Base-by-base conservation (phyloP, 768 basidiomycete species). In the Pleurotus pulmonarius region DNA sequence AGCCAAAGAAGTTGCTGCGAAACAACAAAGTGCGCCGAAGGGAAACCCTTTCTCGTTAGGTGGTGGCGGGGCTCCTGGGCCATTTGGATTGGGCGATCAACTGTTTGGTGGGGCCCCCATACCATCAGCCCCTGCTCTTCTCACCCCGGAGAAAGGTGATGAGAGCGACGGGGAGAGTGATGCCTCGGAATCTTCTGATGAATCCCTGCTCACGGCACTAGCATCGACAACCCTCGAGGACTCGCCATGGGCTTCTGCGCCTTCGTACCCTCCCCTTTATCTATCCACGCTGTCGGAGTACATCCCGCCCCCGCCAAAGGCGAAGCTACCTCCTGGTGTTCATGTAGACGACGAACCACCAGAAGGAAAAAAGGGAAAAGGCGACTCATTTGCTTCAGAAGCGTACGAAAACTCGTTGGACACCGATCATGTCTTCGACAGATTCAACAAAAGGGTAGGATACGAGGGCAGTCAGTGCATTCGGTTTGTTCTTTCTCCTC, bases 371-470 rank as follows among this genome's bases (percentile, higher is more conserved):
- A 72, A 75, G 43, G 72, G 66, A 48, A 77, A 70, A 62, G 71
- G 81, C 60, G 70, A 76, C 18, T 72, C 71, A 13, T 90, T 87
- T 92, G 69, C 75, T 9, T 71, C 81, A 4, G 94, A 96, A 67
- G 75, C 79, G 16, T 96, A 92, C 66, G 94, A 94, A 70, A 86
- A 89, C 64, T 88, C 88, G 12, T 65, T 89, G 47, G 76, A 88
- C 45, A 76, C 91, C 43, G 95, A 98, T 69, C 84, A 85, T 55
- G 83, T 92, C 3, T 98, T 98, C 67, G 88, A 94, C 63, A 78
- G 83, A 15, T 98, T 97, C 65, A 83, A 83, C 51, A 83, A 83
- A 63, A 78, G 93, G 34, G 82, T 92, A 9, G 76, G 72, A 40
- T 76, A 81, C 59, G 85, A 88, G 64, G 86, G 87, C 22, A 82